Base-by-base conservation (phyloP, 192 early-diverging fungal species). In the Kickxella alabastrina region DNA sequence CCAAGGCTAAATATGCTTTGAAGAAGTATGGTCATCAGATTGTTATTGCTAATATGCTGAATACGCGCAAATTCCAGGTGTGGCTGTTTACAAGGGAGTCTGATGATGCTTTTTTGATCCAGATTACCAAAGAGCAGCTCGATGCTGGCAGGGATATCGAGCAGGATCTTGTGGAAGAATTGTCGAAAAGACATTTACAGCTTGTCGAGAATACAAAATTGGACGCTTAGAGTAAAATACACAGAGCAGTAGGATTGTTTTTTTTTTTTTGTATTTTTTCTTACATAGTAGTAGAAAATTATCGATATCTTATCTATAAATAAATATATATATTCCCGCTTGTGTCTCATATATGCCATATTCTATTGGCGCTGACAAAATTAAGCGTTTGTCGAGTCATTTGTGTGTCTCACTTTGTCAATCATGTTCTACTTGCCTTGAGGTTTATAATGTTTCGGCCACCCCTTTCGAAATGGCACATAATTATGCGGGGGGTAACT, bases 1-100 rank as follows among this genome's bases (percentile, higher is more conserved):
- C 79, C 26, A 99, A 99, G 72, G 82, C 93, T 0, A 75, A 80
- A 13, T 67, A 83, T 57, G 85, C 93, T 3, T 57, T 99, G 22
- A 77, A 70, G 22, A 77, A 85, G 27, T 99, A 99, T 65, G 90
- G 92, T 14, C 97, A 99, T 66, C 95, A 99, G 65, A 81, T 95
- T 18, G 97, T 99, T 23, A 91, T 99, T 75, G 95, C 87, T 43
- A 99, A 99, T 54, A 81, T 98, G 63, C 66, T 99, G 8, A 62
- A 69, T 26, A 96, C 91, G 2, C 80, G 97, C 27, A 99, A 99
- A 76, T 66, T 77, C 23, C 79, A 84, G 17, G 95, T 99, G 12
- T 84, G 77, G 44, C 36, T 91, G 45, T 58, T 66, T 35, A 74
- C 70, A 12, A 55, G 38, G 41, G 52, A 62, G 18, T 27, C 56